Conservation (phyloP, 805 yeast species). For the Nakazawaea sp. region DNA sequence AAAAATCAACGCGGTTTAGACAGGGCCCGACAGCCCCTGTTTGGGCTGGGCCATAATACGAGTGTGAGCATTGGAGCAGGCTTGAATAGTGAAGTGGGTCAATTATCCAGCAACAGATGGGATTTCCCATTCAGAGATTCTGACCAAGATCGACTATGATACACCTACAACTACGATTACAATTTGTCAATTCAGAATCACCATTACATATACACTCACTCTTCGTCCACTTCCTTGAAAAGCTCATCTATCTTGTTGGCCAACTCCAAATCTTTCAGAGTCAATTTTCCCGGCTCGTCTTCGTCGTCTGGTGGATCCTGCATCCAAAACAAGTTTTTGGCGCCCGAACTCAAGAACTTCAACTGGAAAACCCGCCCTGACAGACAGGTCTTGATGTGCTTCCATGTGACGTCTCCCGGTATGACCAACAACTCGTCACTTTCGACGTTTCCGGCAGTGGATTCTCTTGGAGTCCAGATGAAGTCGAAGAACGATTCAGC, state of each 20-base stretch:
- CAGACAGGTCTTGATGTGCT: slow-evolving; percentile 57
- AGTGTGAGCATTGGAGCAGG: too few species aligned
- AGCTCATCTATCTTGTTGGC: slow-evolving; percentile 40
- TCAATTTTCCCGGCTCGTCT: slow-evolving; percentile 49
- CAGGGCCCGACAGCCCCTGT: too few species aligned
- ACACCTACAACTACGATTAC: too few species aligned
- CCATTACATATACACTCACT: too few species aligned
- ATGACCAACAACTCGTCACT: slow-evolving; percentile 64
- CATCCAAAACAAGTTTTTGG: slow-evolving; percentile 59
- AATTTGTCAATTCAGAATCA: too few species aligned
- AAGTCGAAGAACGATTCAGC: slow-evolving; percentile 69
- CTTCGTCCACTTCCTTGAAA: slow-evolving; percentile 34
- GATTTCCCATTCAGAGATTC: too few species aligned
- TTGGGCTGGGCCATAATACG: too few species aligned
- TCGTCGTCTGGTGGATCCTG: slow-evolving; percentile 65
- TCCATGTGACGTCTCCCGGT: slow-evolving; percentile 83
- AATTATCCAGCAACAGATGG: too few species aligned
- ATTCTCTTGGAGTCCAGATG: slow-evolving; percentile 64
- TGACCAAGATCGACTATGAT: too few species aligned
- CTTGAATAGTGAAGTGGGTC: too few species aligned
- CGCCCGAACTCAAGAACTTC: slow-evolving; percentile 28
- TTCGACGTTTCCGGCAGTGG: slow-evolving; percentile 34
- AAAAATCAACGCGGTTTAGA: too few species aligned
- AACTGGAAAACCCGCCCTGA: slow-evolving; percentile 64
- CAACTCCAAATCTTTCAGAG: slow-evolving; percentile 49